Percentiles rank a stretch among this genome's conserved stretches.
Conservation (phyloP, 1,284 basidiomycete genomes). For the Meira miltonrushii region DNA sequence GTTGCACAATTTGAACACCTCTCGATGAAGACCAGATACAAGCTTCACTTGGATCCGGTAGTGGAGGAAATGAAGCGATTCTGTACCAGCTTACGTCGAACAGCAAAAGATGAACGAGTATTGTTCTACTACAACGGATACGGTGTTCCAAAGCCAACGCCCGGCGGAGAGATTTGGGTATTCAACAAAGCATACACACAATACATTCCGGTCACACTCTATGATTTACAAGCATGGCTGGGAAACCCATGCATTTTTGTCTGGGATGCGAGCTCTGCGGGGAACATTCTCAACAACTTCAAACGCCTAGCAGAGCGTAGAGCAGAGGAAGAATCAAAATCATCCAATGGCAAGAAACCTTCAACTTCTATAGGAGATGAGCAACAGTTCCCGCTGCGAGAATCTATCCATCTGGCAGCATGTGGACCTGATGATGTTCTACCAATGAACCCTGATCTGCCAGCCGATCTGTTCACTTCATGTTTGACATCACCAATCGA, state of each 20-base stretch:
- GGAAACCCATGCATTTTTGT: constrained; percentile 89
- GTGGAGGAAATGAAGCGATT: constrained; percentile 90
- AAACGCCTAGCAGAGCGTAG: constrained; percentile 77
- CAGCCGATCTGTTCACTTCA: constrained; percentile 94
- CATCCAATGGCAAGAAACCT: neutral
- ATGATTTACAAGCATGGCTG: constrained; percentile 81
- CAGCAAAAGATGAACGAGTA: constrained; percentile 87
- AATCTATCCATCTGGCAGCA: constrained; percentile 91
- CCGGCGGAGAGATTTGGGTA: constrained; percentile 96
- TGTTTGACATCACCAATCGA: constrained; percentile 97
- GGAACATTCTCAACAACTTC: constrained; percentile 86
- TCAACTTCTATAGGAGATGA: constrained; percentile 16
- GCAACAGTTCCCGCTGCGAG: constrained; percentile 65
- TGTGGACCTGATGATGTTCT: constrained; percentile 86
- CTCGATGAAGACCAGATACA: constrained; percentile 62
- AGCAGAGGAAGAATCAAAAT: constrained; percentile 66
- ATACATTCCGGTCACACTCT: constrained; percentile 92
- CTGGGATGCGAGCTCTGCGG: constrained; percentile 96
- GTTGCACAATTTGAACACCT: constrained; percentile 95
- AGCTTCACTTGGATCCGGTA: constrained; percentile 78
- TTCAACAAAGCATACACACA: constrained; percentile 98
- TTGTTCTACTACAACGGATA: constrained; percentile 99
- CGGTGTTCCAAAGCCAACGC: constrained; percentile 92
- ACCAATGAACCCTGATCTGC: constrained; percentile 91
- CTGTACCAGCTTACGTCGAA: constrained; percentile 76